Evolutionary conservation across 345 rosid species (phyloP), one percentile per base, ranked within the genome.

Genomic region (Populus davidiana): DNA sequence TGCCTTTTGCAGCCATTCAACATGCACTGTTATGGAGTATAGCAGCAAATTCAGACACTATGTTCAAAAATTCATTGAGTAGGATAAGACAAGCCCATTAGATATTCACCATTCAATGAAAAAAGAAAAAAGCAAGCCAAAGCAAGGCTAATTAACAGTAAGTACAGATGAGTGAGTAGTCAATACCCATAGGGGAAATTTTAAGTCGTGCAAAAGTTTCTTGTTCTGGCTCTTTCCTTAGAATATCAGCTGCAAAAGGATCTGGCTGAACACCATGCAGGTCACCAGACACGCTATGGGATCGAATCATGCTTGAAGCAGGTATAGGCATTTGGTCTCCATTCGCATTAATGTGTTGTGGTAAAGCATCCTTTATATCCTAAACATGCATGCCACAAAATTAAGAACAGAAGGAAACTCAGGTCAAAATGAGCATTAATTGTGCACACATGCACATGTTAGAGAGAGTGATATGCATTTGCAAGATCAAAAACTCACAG

Each of bases 211-310:
- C 93, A 86, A 96, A 96, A 61, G 90, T 92, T 81, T 94, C 99
- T 0, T 96, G 98, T 88, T 96, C 99, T 5, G 98, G 98, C 85
- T 92, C 99, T 85, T 89, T 96, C 87, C 99, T 91, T 54, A 96
- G 86, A 86, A 96, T 92, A 81, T 96, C 99, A 79, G 99, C 99
- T 1, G 99, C 94, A 81, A 96, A 89, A 77, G 98, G 99, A 87
- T 96, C 96, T 33, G 99, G 98, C 84, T 90, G 99, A 83, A 96
- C 98, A 47, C 97, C 99, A 87, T 94, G 98, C 70, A 96, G 86
- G 76, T 96, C 97, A 36, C 98, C 98, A 62, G 99, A 89, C 17
- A 92, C 90, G 79, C 99, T 94, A 77, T 96, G 98, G 50, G 99
- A 90, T 61, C 97, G 92, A 82, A 96, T 94, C 94, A 94, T 90